Evolutionary conservation across 768 basidiomycete species (phyloP), one percentile per base, ranked within the genome.

Genomic region (Dioszegia hungarica): DNA sequence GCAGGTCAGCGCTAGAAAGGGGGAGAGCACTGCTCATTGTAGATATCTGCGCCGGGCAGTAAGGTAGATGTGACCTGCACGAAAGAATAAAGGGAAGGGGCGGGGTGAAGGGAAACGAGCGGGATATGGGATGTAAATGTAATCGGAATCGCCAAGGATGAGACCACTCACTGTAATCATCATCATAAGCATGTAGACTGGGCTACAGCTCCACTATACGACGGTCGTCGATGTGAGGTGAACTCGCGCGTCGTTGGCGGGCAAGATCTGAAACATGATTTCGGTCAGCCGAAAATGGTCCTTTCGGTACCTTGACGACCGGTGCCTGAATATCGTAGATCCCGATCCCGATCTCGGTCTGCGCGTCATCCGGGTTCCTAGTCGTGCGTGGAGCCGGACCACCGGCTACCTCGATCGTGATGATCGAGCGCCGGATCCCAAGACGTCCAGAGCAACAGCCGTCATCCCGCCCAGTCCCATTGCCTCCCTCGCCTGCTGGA

Each of bases 11-110:
- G 14, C 25, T 14, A 4, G 36, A 5, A 38, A 5, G 2, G 34
- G 49, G 17, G 12, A 22, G 49, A 51, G 49, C 36, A 28, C 49
- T 38, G 49, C 49, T 51, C 49, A 51, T 37, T 22, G 28, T n/a
- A 5, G 31, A 34, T 19, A 33, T 12, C 20, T 37, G 34, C 24
- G 22, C 49, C 36, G 14, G 49, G 49, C 49, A 38, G 36, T 5
- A 49, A 38, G 22, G 28, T 27, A 34, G 27, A 20, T 6, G 49
- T 51, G 49, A 25, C 49, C 49, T 27, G 49, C 49, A 38, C 47
- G 25, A 25, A 51, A 28, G 15, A 33, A 5, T 8, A 40, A 9
- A 40, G 39, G 17, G 20, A 17, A 40, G 20, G 10, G 45, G 24
- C 9, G 5, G 47, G 19, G 22, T n/a, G 33, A 28, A 22, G 15